Base-by-base conservation (phyloP, 2,329 filamentous ascomycete species). In the Monilinia laxa region DNA sequence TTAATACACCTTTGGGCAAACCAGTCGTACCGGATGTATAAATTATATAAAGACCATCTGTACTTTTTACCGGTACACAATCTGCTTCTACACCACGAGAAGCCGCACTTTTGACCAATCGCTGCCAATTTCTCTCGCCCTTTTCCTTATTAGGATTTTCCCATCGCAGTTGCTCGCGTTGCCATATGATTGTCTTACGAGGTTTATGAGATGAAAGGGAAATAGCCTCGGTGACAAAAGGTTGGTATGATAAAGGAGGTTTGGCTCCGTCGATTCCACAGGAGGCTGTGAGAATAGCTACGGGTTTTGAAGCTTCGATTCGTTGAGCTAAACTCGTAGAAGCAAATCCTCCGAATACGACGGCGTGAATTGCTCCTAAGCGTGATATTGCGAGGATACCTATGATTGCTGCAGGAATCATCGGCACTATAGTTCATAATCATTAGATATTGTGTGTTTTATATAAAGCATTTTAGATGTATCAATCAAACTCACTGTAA, bases 291-390 rank as follows among this genome's bases (percentile, higher is more conserved):
- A 97, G 85, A 59, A 97, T 87, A 12, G 85, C 87, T 11, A 85
- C 85, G 10, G 93, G 92, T 45, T 84, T 84, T 10, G 90, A 92
- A 0, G 91, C 90, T 62, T 96, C 92, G 71, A 98, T 96, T 35
- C 93, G 85, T 79, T 97, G 93, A 0, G 93, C 92, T 55, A 97
- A 82, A 4, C 93, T 91, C 12, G 84, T 82, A 0, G 93, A 83
- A 0, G 92, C 92, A 76, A 98, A 98, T 0, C 94, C 93, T 53
- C 94, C 94, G 78, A 97, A 97, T 4, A 98, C 94, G 5, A 96
- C 92, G 4, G 91, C 88, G 76, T 98, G 94, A 63, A 97, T 87
- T 20, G 93, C 94, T 14, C 93, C 94, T 0, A 97, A 82, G 12
- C 93, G 87, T 68, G 87, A 87, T 68, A 90, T 86, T 31, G 94